A percentile compares a stretch with the other conserved stretches of the same genome.
Conservation (phyloP, 106 monocot species). For the Acorus calamus region DNA sequence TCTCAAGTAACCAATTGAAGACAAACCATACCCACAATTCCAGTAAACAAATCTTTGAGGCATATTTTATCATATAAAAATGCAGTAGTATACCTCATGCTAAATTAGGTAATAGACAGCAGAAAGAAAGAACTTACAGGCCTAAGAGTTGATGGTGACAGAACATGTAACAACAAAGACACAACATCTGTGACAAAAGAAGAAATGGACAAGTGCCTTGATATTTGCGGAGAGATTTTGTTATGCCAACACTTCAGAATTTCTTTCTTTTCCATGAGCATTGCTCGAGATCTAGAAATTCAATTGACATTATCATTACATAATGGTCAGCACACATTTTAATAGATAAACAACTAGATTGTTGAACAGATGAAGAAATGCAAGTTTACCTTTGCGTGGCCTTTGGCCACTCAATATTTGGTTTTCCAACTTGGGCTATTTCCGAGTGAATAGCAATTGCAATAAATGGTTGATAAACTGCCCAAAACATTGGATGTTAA, state of each 20-base stretch:
- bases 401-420: conserved; percentile 96
- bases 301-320: neutral
- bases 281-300: conserved; percentile 46
- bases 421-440: conserved; percentile 72
- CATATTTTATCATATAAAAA: neutral
- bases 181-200: conserved; percentile 70
- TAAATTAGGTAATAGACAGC: neutral
- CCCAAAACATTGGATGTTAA: neutral
- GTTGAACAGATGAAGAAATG: neutral
- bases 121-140: conserved; percentile 49
- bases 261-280: conserved; percentile 67
- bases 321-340: too few relatives aligned
- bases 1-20: too few relatives aligned
- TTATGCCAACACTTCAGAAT: conserved; percentile 64
- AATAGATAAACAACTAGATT: neutral
- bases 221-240: conserved; percentile 53
- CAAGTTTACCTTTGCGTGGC: conserved; percentile 54
- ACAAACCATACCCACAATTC: too few relatives aligned
- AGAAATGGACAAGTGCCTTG: conserved; percentile 65
- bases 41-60: neutral
- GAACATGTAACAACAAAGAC: conserved; percentile 72
- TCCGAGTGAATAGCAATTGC: conserved; percentile 46
- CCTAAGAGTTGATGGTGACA: conserved; percentile 70
- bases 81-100: neutral
- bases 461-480: conserved; percentile 74